Conservation (phyloP, 1,139 yeast species). For the Kurtzmaniella natalensis region DNA sequence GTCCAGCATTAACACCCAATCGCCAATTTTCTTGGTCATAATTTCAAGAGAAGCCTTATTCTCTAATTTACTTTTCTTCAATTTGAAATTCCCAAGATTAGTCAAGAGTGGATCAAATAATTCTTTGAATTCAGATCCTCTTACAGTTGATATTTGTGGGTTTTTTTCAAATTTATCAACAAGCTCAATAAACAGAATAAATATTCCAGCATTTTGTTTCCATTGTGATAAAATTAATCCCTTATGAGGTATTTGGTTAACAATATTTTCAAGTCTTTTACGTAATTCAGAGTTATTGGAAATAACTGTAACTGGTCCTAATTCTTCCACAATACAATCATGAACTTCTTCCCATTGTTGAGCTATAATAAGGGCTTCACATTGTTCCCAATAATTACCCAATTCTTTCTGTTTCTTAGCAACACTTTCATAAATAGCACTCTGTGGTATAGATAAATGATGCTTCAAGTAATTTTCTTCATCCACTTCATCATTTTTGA, state of each 20-base stretch:
- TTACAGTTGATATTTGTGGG: background rate
- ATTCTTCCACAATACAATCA: conserved; percentile 42
- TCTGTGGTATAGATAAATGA: conserved; percentile 41
- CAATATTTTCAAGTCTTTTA: conserved; percentile 33
- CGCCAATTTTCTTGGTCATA: conserved; percentile 48
- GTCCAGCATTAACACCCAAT: conserved; percentile 23
- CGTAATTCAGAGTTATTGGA: conserved; percentile 33
- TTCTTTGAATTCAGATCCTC: background rate
- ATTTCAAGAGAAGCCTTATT: conserved; percentile 46
- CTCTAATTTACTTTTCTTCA: conserved; percentile 18
- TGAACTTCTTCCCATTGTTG: conserved; percentile 63
- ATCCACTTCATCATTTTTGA: conserved; percentile 24
- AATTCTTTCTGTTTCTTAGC: conserved; percentile 39
- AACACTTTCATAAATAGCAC: conserved; percentile 47
- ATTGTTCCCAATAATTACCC: conserved; percentile 58
- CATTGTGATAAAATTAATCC: conserved; percentile 46
- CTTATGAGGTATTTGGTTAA: conserved; percentile 44
- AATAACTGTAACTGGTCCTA: conserved; percentile 69
- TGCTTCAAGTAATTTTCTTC: conserved; percentile 31
- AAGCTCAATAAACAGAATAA: conserved; percentile 32
- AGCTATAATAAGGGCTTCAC: conserved; percentile 61
- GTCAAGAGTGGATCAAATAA: conserved; percentile 32
- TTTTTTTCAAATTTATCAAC: conserved; percentile 2
- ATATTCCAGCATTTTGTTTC: conserved; percentile 60
- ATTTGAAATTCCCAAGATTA: conserved; percentile 38